Evolutionary conservation across 2,329 filamentous ascomycete species (phyloP), one percentile per base, ranked within the genome.

Genomic region (Epichloe festucae): DNA sequence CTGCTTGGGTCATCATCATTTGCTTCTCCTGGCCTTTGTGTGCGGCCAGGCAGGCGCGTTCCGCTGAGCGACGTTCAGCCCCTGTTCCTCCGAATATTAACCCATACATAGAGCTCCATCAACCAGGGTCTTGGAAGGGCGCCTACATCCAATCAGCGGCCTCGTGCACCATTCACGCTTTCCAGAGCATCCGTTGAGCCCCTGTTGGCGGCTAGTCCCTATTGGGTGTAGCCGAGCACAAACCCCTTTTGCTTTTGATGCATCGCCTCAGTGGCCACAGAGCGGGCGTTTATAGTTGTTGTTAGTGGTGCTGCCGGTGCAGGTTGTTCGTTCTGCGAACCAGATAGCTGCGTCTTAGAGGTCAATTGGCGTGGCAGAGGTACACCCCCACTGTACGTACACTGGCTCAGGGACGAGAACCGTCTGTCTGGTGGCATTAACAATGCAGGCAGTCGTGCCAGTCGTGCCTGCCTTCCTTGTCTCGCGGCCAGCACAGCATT

Each of bases 221-320:
- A 55, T 57, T 19, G 3, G 56, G 62, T 19, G 45, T 67, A 64
- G 63, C 51, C 53, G 52, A 63, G 63, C 64, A 58, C 54, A 54
- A 65, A 63, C 64, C 65, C 65, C 65, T 63, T 67, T 65, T 65
- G 6, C 12, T 23, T 47, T 11, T 17, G 58, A 54, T 59, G 57
- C 57, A 56, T 35, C 43, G 19, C 45, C n/a, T 58, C 58, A 56
- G 57, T 58, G 27, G 54, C 58, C 55, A 56, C 55, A 17, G 23
- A 39, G n/a, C 34, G 54, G 54, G 57, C 48, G 27, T 23, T 45
- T 17, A 27, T 27, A n/a, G 31, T 21, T 19, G 34, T 39, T 17
- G 2, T 21, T 23, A 39, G 36, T 19, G n/a, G n/a, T n/a, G n/a
- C n/a, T n/a, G n/a, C n/a, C n/a, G 40, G 40, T 45, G 42, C 42